phyloP scores from a whole-genome alignment of 768 basidiomycete genomes.

The Suillus paluster region DNA sequence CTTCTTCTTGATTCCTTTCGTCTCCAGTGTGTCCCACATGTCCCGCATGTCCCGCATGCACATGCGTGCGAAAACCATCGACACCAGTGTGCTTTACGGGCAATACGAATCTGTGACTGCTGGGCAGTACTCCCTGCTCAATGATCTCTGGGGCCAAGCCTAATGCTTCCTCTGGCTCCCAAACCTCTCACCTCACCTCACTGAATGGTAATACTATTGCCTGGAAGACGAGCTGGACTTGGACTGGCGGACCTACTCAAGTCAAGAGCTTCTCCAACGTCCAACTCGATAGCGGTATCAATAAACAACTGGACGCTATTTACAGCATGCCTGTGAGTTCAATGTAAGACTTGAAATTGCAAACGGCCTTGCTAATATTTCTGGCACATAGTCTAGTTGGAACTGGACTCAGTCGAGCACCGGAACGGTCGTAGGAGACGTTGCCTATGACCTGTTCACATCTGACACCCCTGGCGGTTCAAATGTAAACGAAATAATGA shows the following conservation, averaged over 20 bases:
- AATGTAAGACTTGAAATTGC: neutral
- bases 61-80: conserved; percentile 11
- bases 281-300: conserved; percentile 52
- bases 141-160: conserved; percentile 51
- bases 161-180: conserved; percentile 50
- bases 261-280: conserved; percentile 70
- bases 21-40: conserved; percentile 14
- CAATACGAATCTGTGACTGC: conserved; percentile 55
- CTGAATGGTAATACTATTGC: conserved; percentile 45
- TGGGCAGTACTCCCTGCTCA: conserved; percentile 51
- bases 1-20: conserved; percentile 26
- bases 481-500: conserved; percentile 56
- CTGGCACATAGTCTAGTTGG: conserved; percentile 51
- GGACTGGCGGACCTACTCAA: conserved; percentile 48
- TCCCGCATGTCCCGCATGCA: neutral
- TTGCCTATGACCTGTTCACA: conserved; percentile 71
- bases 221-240: conserved; percentile 59
- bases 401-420: conserved; percentile 52
- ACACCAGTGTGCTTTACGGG: conserved; percentile 40
- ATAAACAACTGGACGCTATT: conserved; percentile 58
- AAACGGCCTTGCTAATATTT: neutral
- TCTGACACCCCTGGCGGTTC: conserved; percentile 52
- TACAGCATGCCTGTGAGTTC: conserved; percentile 55
- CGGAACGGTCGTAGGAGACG: conserved; percentile 51
- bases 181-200: conserved; percentile 53